Base-by-base conservation (phyloP, 768 basidiomycete genomes). In the Mycena pura region DNA sequence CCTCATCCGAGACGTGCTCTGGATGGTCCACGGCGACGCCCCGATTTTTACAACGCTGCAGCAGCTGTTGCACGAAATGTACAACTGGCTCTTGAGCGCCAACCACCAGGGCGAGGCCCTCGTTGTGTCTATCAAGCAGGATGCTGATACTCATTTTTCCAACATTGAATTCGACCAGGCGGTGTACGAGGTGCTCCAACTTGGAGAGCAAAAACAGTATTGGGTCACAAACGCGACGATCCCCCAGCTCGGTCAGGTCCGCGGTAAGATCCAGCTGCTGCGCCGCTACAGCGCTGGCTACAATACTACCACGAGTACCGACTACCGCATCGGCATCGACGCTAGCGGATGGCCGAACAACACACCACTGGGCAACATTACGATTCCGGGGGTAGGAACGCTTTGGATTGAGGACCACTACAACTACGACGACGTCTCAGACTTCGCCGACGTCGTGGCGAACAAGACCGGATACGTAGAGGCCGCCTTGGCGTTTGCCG, bases 71-170 rank as follows among this genome's bases (percentile, higher is more conserved):
- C 19, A 15, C 14, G n/a, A 56, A 32, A 56, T 56, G 8, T 56
- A 56, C 19, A 15, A 5, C 24, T 56, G 31, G 24, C 19, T 43
- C 43, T n/a, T n/a, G n/a, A n/a, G n/a, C n/a, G 19, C n/a, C 10
- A 15, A 6, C 24, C 25, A 17, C 13, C 10, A 38, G 19, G 28
- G 11, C 39, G 54, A 56, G 25, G 43, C 29, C 15, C 5, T 56
- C 14, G 32, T 56, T 8, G 43, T 56, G 19, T 56, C 54, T 9
- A 32, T 56, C 41, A 56, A 56, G 54, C 41, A 45, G 28, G 54
- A 56, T 3, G 7, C 21, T 31, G 27, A 21, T 2, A 21, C 40
- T 22, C 4, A 11, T 5, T 10, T 10, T 25, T 56, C 54, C 28
- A 56, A 22, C 31, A 24, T 56, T 3, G 3, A 5, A 14, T 56